These are phyloP conservation scores for Pseudevernia furfuracea DNA, from an alignment of 495 filamentous ascomycete species.

Conservation along the genomic window DNA sequence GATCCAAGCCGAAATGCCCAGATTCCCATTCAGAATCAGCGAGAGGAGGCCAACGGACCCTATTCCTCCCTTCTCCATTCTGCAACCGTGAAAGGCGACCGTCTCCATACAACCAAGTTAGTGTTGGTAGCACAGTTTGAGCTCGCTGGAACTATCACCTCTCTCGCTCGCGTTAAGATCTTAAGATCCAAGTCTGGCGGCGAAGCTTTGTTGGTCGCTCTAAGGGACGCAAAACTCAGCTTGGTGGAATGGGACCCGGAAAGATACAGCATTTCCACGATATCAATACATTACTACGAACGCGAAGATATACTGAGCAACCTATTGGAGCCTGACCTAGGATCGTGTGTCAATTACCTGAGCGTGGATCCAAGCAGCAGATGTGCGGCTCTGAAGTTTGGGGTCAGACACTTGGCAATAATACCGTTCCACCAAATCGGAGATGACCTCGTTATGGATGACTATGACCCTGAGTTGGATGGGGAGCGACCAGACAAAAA, in stretches of 20 bases:
- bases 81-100: constrained; percentile 39
- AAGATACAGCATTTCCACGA: constrained; percentile 65
- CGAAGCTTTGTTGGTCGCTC: constrained; percentile 73
- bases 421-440: constrained; percentile 78
- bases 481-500: constrained; percentile 35
- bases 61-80: constrained; percentile 10
- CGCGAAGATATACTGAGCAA: constrained; percentile 72
- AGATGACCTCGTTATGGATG: constrained; percentile 86
- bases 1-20: constrained; percentile 27
- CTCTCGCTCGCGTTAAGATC: constrained; percentile 66
- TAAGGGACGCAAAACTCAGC: constrained; percentile 85
- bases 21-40: not conserved
- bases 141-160: constrained; percentile 74
- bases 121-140: constrained; percentile 76
- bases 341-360: constrained; percentile 65
- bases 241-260: constrained; percentile 92
- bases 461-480: constrained; percentile 75
- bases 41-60: constrained; percentile 5
- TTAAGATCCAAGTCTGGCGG: constrained; percentile 66
- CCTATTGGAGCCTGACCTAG: constrained; percentile 66
- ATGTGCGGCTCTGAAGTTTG: constrained; percentile 91
- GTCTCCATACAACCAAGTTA: constrained; percentile 61
- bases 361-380: constrained; percentile 84
- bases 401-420: constrained; percentile 78
- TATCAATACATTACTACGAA: constrained; percentile 97